These are phyloP conservation scores for Petunia axillaris DNA, from an alignment of 257 asterid species.

Conservation along the genomic window DNA sequence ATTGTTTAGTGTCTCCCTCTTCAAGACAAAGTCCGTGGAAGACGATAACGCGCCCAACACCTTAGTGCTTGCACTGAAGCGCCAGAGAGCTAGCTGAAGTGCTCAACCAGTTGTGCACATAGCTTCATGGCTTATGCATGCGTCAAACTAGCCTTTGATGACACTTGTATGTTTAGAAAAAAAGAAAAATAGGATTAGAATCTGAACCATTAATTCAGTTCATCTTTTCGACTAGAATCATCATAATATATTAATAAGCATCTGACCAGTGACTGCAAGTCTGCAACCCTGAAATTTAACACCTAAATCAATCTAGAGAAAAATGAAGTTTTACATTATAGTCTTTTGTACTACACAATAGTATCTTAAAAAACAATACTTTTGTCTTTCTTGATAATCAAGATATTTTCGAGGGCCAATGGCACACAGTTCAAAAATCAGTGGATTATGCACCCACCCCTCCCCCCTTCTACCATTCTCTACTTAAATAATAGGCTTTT, in stretches of 20 bases:
- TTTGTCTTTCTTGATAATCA: no score
- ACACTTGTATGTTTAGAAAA: constrained; percentile 3
- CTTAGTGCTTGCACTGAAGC: constrained; percentile 19
- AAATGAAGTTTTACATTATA: not conserved
- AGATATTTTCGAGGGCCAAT: no score
- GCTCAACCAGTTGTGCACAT: not conserved
- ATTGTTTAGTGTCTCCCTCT: not conserved
- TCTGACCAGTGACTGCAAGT: not conserved
- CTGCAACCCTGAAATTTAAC: not conserved
- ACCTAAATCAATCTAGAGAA: constrained; percentile 10
- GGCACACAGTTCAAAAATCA: no score
- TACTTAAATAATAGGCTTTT: no score
- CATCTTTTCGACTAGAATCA: not conserved
- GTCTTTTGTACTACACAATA: not conserved
- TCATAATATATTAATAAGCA: not conserved
- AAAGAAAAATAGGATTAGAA: not conserved
- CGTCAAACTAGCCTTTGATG: not conserved
- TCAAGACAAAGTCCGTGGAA: constrained; percentile 11
- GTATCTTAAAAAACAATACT: not conserved
- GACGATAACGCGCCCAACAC: not conserved
- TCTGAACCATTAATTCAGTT: not conserved
- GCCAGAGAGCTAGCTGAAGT: not conserved
- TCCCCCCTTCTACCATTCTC: no score
- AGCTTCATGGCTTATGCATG: constrained; percentile 11
- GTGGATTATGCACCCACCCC: no score